Conservation (phyloP, 2,329 filamentous ascomycete species). For the Fusarium buxicola region DNA sequence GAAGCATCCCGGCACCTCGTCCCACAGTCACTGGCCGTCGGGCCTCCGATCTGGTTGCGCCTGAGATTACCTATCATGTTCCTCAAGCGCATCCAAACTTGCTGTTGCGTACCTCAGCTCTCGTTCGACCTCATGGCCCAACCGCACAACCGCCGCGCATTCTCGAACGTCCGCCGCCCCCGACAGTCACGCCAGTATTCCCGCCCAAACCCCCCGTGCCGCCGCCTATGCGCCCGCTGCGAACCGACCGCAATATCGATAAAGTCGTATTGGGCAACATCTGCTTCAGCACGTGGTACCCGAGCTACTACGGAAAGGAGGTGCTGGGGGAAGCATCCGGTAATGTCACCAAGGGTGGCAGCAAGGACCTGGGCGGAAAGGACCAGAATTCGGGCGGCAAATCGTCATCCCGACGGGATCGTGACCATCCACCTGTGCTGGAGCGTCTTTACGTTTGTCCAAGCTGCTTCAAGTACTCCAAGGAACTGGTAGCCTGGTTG, state of each 20-base stretch:
- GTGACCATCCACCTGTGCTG: constrained; percentile 60
- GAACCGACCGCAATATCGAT: constrained; percentile 80
- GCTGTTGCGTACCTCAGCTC: constrained; percentile 44
- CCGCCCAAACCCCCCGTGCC: constrained; percentile 50
- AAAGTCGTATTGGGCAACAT: constrained; percentile 88
- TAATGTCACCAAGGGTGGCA: constrained; percentile 44
- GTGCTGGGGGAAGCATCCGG: constrained; percentile 64
- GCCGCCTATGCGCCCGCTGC: constrained; percentile 50
- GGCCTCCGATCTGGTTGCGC: constrained; percentile 52
- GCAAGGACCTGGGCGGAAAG: constrained; percentile 46
- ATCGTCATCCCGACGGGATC: constrained; percentile 49
- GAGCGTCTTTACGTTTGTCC: constrained; percentile 87
- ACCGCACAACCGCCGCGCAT: constrained; percentile 48
- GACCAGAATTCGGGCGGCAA: constrained; percentile 44
- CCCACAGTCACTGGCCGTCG: constrained; percentile 37
- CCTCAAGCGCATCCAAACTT: constrained; percentile 48
- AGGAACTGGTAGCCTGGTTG: constrained; percentile 68
- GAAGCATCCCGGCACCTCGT: constrained; percentile 33
- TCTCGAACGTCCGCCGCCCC: constrained; percentile 44
- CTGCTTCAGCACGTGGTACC: constrained; percentile 91
- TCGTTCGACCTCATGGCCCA: constrained; percentile 52
- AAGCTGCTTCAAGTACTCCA: constrained; percentile 93
- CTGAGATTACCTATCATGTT: constrained; percentile 56
- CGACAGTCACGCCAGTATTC: constrained; percentile 49
- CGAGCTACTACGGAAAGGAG: constrained; percentile 87